Evolutionary conservation across 2,329 filamentous ascomycete species (phyloP).

Genomic region (Colletotrichum liriopes): DNA sequence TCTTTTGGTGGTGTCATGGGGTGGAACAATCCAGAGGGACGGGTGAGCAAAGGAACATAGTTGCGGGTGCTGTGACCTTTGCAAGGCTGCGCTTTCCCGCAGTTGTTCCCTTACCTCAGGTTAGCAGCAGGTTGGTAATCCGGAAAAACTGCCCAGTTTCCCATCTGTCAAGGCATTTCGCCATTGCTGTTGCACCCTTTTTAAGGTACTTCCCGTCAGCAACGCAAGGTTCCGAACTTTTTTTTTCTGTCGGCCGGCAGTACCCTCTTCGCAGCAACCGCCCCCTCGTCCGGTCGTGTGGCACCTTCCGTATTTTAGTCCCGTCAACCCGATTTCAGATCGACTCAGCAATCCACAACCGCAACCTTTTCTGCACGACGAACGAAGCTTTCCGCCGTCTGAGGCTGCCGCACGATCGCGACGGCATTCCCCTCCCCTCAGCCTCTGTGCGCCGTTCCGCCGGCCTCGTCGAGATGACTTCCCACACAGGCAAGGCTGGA

Average conservation of each 20-base stretch:
- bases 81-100: neutral
- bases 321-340: slow-evolving; percentile 35
- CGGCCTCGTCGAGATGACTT: slow-evolving; percentile 53
- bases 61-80: slow-evolving; percentile 3
- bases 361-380: slow-evolving; percentile 34
- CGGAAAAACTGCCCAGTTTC: slow-evolving; percentile 26
- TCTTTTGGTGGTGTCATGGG: no score
- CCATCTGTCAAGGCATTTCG: slow-evolving; percentile 16
- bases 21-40: neutral
- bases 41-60: neutral
- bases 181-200: slow-evolving; percentile 18
- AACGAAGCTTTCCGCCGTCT: slow-evolving; percentile 36
- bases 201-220: slow-evolving; percentile 33
- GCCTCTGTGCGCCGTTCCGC: slow-evolving; percentile 27
- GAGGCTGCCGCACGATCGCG: slow-evolving; percentile 33
- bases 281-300: slow-evolving; percentile 40
- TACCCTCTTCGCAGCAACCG: slow-evolving; percentile 8
- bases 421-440: slow-evolving; percentile 23
- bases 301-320: slow-evolving; percentile 42
- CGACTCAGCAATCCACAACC: slow-evolving; percentile 37
- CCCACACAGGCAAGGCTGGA: slow-evolving; percentile 69
- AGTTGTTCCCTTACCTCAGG: slow-evolving; percentile 8
- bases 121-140: slow-evolving; percentile 32
- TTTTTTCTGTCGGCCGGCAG: slow-evolving; percentile 22
- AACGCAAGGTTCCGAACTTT: slow-evolving; percentile 41